Evolutionary conservation across 768 basidiomycete species (phyloP).

Genomic region (Collybiopsis confluens): DNA sequence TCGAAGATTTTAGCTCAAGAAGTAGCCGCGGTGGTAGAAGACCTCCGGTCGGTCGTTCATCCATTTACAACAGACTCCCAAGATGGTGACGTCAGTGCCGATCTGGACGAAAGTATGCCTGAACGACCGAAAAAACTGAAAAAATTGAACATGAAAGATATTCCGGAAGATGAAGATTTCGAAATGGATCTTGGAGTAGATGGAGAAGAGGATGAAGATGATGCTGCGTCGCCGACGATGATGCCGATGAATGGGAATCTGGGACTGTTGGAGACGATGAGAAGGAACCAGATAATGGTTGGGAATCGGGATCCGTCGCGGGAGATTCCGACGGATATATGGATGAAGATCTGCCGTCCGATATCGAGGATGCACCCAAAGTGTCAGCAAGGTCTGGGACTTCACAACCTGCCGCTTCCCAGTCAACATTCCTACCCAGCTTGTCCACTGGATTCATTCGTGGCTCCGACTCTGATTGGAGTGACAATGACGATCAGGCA

Average conservation of each 20-base stretch:
- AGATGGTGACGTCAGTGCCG: conserved; percentile 12
- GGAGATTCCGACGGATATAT: conserved; percentile 15
- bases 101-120: conserved; percentile 10
- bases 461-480: conserved; percentile 77
- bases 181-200: neutral
- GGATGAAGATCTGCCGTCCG: conserved; percentile 17
- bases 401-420: conserved; percentile 21
- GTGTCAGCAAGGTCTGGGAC: too few species aligned
- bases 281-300: conserved; percentile 31
- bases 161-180: neutral
- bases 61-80: conserved; percentile 15
- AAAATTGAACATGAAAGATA: neutral
- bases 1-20: conserved; percentile 68
- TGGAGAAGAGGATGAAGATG: conserved; percentile 14
- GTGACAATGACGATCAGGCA: conserved; percentile 55
- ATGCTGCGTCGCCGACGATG: conserved; percentile 22
- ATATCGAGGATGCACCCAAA: conserved; percentile 29
- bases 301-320: conserved; percentile 51
- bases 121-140: conserved; percentile 23
- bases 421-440: conserved; percentile 81
- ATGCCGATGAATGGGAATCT: conserved; percentile 32
- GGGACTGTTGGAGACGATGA: conserved; percentile 29
- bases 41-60: conserved; percentile 40
- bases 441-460: conserved; percentile 81
- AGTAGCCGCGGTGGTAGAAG: conserved; percentile 46